phyloP scores from a whole-genome alignment of 495 filamentous ascomycete species.

The Penicillium manginii region DNA sequence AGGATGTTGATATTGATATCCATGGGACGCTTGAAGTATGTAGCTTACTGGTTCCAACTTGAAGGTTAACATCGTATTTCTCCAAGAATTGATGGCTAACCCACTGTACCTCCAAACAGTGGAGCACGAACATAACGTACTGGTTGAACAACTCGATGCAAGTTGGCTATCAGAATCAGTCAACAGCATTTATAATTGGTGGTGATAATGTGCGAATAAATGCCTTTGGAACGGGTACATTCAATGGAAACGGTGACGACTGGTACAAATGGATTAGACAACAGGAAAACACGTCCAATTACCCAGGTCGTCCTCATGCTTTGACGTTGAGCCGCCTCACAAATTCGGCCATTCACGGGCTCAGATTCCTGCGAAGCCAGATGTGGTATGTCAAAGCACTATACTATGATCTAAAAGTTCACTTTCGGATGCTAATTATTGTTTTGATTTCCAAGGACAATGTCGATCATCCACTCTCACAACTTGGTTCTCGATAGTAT shows the following conservation, averaged over 20 bases:
- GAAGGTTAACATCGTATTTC: too few relatives aligned
- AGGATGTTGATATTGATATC: slow-evolving; percentile 47
- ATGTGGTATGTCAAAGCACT: slow-evolving; percentile 40
- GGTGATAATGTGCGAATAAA: slow-evolving; percentile 45
- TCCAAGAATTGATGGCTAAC: too few relatives aligned
- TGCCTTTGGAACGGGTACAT: slow-evolving; percentile 42
- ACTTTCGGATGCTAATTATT: neutral
- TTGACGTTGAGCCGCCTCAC: slow-evolving; percentile 42
- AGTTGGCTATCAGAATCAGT: slow-evolving; percentile 54
- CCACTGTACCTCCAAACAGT: slow-evolving; percentile 18
- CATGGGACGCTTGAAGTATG: slow-evolving; percentile 34
- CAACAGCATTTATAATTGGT: slow-evolving; percentile 50
- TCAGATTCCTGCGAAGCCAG: slow-evolving; percentile 46
- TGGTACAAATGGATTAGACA: slow-evolving; percentile 43
- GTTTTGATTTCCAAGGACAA: slow-evolving; percentile 20
- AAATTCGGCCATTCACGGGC: slow-evolving; percentile 36
- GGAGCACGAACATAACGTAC: slow-evolving; percentile 49
- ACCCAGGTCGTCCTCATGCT: slow-evolving; percentile 45
- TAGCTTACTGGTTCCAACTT: neutral
- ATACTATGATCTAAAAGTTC: neutral
- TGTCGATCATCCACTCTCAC: slow-evolving; percentile 40
- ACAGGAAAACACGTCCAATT: slow-evolving; percentile 39
- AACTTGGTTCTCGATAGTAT: slow-evolving; percentile 41
- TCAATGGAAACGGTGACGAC: slow-evolving; percentile 49
- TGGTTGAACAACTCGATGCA: slow-evolving; percentile 49